Percentiles rank a stretch among this genome's conserved stretches.
These are phyloP conservation scores for Trichoderma koningii DNA, from an alignment of 2,329 filamentous ascomycete species.

Conservation along the genomic window DNA sequence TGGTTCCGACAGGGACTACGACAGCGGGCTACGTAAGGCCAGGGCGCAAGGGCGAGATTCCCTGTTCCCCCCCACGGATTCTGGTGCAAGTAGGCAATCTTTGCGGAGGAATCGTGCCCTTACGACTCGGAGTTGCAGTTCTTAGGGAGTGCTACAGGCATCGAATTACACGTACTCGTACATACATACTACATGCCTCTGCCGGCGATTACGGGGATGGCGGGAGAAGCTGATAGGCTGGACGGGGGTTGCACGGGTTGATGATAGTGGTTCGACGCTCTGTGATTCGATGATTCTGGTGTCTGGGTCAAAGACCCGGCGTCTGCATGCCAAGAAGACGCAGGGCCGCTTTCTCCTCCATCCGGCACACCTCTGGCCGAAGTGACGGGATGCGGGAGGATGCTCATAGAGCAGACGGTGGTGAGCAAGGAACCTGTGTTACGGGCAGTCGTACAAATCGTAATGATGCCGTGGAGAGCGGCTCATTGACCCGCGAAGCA, in stretches of 20 bases:
- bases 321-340: neutral
- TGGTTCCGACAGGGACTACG: neutral
- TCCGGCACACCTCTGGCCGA: conserved; percentile 17
- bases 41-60: neutral
- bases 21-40: neutral
- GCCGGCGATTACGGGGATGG: neutral
- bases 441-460: neutral
- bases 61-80: too few species aligned
- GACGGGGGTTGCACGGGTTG: neutral
- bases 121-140: too few species aligned
- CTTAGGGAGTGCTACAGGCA: neutral
- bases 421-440: neutral
- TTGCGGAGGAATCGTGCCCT: too few species aligned
- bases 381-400: conserved; percentile 3
- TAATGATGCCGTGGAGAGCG: neutral
- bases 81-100: too few species aligned
- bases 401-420: neutral
- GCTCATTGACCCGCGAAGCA: neutral
- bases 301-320: neutral
- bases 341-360: neutral
- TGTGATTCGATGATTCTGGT: too few species aligned
- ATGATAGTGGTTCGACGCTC: too few species aligned
- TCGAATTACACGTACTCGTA: too few species aligned
- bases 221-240: neutral
- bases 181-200: neutral